Evolutionary conservation across 1,284 basidiomycete species (phyloP), one percentile per base, ranked within the genome.

Genomic region (Singerocomus rubriflavus): DNA sequence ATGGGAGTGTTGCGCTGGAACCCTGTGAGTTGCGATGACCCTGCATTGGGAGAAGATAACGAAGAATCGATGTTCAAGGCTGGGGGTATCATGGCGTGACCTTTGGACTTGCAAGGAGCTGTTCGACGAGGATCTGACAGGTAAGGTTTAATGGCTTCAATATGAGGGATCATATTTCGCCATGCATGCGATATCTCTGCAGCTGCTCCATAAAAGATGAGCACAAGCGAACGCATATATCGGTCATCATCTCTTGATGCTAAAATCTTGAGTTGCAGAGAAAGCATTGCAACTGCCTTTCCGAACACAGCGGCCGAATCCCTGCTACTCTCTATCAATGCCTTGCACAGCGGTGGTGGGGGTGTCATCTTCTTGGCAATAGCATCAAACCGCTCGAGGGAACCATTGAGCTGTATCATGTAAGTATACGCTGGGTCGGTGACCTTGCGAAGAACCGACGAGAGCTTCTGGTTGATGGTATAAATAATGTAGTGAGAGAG

Each of bases 381-480:
- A 2, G 86, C 80, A 67, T 99, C 97, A 69, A 98, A 98, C 16
- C 88, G 85, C 67, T 98, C 97, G 39, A 99, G 79, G 1, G 92
- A 85, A 52, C 85, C 82, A 66, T 98, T 97, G 12, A 99, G 77
- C 51, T 85, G 83, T 49, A 82, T 79, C 78, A 98, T 89, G 57
- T 91, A 91, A 42, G 77, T 72, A 62, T 85, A 88, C 0, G 93
- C 93, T 7, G 93, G 88, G 57, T 92, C 88, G 53, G 96, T 80
- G 21, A 95, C 88, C 61, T 93, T 89, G 45, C 83, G 76, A 53
- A 98, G 77, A 5, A 92, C 81, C 5, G 85, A 83, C 11, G 91
- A 84, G 31, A 97, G 73, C n/a, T 92, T 82, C 54, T 95, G 93
- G 62, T 95, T 88, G 46, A 88, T 84, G 21, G 89, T 88, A 58